These are phyloP conservation scores for Puccinia horiana DNA, from an alignment of 1,284 basidiomycete species.

Conservation along the genomic window DNA sequence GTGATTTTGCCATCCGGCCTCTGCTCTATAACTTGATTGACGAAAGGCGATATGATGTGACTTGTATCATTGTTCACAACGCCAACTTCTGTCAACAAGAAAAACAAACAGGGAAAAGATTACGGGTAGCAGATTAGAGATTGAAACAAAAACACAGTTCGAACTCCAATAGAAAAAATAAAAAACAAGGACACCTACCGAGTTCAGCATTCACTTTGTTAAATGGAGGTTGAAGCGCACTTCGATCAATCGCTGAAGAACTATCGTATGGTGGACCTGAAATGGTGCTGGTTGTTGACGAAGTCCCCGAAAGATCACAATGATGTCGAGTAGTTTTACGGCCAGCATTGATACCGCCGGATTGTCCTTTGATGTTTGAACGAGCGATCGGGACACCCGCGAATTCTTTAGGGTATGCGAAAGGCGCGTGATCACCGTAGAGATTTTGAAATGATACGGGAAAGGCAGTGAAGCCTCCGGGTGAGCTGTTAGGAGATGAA, in stretches of 20 bases:
- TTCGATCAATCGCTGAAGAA: constrained; percentile 39
- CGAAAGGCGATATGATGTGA: constrained; percentile 45
- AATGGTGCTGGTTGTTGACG: constrained; percentile 34
- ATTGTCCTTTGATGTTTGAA: constrained; percentile 5
- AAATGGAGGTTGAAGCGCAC: constrained; percentile 36
- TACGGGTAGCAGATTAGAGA: background rate
- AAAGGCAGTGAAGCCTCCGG: background rate
- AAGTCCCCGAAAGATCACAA: constrained; percentile 42
- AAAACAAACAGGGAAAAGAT: background rate
- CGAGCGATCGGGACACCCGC: constrained; percentile 47
- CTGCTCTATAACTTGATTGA: constrained; percentile 47
- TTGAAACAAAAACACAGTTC: background rate
- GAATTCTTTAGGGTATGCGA: constrained; percentile 22
- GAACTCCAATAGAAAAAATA: background rate
- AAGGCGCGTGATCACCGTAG: constrained; percentile 10
- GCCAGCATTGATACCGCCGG: background rate
- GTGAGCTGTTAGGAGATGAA: background rate
- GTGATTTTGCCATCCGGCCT: constrained; percentile 40
- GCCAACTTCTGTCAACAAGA: background rate
- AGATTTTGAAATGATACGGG: background rate
- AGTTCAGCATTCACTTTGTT: background rate
- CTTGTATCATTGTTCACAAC: background rate
- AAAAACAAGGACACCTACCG: constrained; percentile 10
- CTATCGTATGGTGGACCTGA: constrained; percentile 26
- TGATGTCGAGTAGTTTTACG: constrained; percentile 32